Conservation (phyloP, 306 rosid species). For the Prunus campanulata region DNA sequence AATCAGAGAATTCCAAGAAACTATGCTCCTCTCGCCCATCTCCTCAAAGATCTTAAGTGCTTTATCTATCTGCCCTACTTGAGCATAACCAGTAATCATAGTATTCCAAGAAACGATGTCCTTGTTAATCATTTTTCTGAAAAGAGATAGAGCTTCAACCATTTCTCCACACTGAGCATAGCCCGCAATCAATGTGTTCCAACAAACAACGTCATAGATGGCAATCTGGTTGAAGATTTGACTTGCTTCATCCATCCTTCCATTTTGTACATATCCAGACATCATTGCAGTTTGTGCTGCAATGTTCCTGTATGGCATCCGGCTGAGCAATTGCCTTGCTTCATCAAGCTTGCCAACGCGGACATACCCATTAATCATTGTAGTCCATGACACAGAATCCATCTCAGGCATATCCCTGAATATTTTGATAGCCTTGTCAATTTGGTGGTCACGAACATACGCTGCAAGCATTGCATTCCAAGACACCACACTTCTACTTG, state of each 20-base stretch:
- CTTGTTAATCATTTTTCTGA: constrained; percentile 58
- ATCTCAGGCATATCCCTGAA: constrained; percentile 59
- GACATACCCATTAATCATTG: constrained; percentile 66
- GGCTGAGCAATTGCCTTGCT: constrained; percentile 52
- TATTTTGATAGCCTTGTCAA: constrained; percentile 56
- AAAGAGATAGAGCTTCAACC: constrained; percentile 59
- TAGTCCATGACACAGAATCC: constrained; percentile 84
- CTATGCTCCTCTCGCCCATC: constrained; percentile 51
- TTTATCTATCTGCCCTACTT: constrained; percentile 61
- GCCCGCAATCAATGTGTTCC: constrained; percentile 85
- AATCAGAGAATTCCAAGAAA: constrained; percentile 82
- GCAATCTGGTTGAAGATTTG: constrained; percentile 49
- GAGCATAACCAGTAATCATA: constrained; percentile 72
- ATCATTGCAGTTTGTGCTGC: constrained; percentile 80
- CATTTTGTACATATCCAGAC: constrained; percentile 58
- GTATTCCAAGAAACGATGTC: constrained; percentile 76
- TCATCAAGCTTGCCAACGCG: constrained; percentile 62
- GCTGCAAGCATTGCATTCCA: constrained; percentile 93
- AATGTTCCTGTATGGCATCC: constrained; percentile 66
- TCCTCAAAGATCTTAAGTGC: constrained; percentile 48
- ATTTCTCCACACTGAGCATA: constrained; percentile 62
- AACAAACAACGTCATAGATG: constrained; percentile 55
- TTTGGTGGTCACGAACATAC: constrained; percentile 56
- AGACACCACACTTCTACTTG: constrained; percentile 63
- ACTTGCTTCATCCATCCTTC: constrained; percentile 64